A percentile compares a stretch with the other conserved stretches of the same genome.
phyloP scores from a whole-genome alignment of 305 asterid species.

The Solanum chacoense region DNA sequence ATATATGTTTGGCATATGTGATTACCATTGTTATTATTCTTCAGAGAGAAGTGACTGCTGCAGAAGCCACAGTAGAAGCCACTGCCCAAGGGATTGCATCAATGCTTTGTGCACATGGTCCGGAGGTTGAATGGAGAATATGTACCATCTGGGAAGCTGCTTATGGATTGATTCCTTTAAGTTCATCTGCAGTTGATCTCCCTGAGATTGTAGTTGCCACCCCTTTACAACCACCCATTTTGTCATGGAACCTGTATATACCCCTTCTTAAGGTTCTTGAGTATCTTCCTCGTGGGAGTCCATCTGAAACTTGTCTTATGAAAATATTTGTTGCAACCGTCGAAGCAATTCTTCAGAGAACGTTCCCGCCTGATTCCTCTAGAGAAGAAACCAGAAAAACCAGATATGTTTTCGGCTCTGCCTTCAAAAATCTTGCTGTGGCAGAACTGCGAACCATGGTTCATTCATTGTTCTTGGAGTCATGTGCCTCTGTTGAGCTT shows the following conservation, averaged over 20 bases:
- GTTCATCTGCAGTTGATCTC: constrained; percentile 92
- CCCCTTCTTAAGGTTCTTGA: constrained; percentile 97
- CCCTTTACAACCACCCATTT: constrained; percentile 86
- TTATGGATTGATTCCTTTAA: constrained; percentile 90
- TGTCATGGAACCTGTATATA: constrained; percentile 91
- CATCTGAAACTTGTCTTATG: constrained; percentile 96
- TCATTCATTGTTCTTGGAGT: constrained; percentile 81
- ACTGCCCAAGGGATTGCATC: constrained; percentile 99
- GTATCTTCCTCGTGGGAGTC: constrained; percentile 98
- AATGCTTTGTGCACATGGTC: constrained; percentile 99
- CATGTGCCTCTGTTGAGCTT: constrained; percentile 79
- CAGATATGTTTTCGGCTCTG: constrained; percentile 59
- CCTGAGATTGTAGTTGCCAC: constrained; percentile 93
- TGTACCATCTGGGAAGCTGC: constrained; percentile 99
- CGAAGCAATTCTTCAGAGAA: constrained; percentile 90
- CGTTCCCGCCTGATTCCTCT: constrained; percentile 79
- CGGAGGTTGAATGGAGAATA: constrained; percentile 99
- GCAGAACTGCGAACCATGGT: constrained; percentile 98
- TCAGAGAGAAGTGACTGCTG: constrained; percentile 70
- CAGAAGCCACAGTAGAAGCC: constrained; percentile 90
- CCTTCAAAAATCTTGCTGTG: constrained; percentile 91
- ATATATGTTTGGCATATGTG: constrained; percentile 2
- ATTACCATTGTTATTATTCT: constrained; percentile 4
- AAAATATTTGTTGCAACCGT: constrained; percentile 98
- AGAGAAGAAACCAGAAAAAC: constrained; percentile 77